Evolutionary conservation across 768 basidiomycete genomes (phyloP), one percentile per base, ranked within the genome.

Genomic region (Kwoniella europaea): DNA sequence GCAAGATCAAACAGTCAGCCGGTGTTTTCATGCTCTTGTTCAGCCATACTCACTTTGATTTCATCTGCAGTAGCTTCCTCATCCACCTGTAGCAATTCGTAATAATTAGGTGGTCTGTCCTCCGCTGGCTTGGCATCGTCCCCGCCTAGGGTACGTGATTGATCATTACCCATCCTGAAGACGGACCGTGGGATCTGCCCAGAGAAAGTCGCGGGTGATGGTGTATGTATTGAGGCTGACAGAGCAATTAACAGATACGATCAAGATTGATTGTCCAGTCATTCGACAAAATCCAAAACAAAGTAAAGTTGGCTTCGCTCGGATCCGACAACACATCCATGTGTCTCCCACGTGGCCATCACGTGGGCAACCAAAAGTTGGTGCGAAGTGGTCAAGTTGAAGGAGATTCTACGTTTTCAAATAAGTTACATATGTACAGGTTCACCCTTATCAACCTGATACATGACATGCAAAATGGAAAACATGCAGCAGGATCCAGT

Each of bases 1-100:
- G 3, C 50, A 60, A 65, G 27, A 55, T n/a, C n/a, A 41, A 53
- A 53, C 43, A 7, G 46, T 44, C 20, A 46, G 63, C 59, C 59
- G 65, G 56, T 29, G 24, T 35, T 35, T 3, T 35, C 4, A 4
- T 35, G 7, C 35, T 6, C 7, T 9, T 35, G 35, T 35, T 35
- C n/a, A 35, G 2, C 24, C 54, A 9, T 52, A 76, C 86, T 69
- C 54, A 89, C 94, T 87, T 91, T 94, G 85, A 98, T 96, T 82
- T 98, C 95, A 54, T 94, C 93, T 20, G 87, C 83, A 1, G 90
- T 91, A 2, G 94, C 94, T 68, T 89, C 88, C 78, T 95, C 93
- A 50, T 90, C 89, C 1, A 97, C 88, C 54, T 89, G 89, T 3
- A 97, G 86, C 16, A 96, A 86, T 63, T 90, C 85, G 81, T 97